These are phyloP conservation scores for Houttuynia cordata DNA, from an alignment of 164 flowering plant genomes.

Conservation along the genomic window DNA sequence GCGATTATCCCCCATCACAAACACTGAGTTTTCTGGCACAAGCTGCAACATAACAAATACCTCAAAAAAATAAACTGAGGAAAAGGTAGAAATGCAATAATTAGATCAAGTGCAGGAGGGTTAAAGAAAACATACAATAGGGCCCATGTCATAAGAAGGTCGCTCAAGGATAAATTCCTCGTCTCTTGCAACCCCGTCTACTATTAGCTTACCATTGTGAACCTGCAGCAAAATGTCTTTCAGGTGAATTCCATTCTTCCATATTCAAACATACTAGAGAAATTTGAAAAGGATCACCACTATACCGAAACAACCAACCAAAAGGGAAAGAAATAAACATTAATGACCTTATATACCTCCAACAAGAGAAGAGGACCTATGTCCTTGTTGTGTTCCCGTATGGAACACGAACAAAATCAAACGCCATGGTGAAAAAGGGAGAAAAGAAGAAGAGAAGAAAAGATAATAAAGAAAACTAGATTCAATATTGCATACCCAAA, in stretches of 20 bases:
- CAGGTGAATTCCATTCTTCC: not conserved
- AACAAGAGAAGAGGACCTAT: not conserved
- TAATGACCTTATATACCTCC: not conserved
- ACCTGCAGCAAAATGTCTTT: constrained; percentile 49
- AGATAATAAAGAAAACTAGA: too few relatives aligned
- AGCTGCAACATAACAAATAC: constrained; percentile 21
- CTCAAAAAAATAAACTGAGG: not conserved
- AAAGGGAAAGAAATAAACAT: too few relatives aligned
- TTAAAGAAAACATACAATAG: constrained; percentile 29
- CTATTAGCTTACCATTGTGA: constrained; percentile 69
- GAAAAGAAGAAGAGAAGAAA: too few relatives aligned
- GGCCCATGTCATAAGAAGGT: constrained; percentile 77
- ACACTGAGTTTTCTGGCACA: constrained; percentile 74
- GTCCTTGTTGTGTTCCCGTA: too few relatives aligned
- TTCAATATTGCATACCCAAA: too few relatives aligned
- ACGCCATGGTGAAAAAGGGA: too few relatives aligned
- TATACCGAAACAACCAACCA: not conserved
- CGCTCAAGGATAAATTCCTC: constrained; percentile 70
- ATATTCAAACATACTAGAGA: not conserved
- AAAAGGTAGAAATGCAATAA: not conserved
- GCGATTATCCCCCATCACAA: constrained; percentile 99
- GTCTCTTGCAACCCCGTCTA: constrained; percentile 66
- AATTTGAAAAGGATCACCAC: not conserved
- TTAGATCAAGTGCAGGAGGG: not conserved
- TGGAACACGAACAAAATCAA: too few relatives aligned